Base-by-base conservation (phyloP, 176 grass and related monocot genomes). In the Ampelocalamus luodianensis region DNA sequence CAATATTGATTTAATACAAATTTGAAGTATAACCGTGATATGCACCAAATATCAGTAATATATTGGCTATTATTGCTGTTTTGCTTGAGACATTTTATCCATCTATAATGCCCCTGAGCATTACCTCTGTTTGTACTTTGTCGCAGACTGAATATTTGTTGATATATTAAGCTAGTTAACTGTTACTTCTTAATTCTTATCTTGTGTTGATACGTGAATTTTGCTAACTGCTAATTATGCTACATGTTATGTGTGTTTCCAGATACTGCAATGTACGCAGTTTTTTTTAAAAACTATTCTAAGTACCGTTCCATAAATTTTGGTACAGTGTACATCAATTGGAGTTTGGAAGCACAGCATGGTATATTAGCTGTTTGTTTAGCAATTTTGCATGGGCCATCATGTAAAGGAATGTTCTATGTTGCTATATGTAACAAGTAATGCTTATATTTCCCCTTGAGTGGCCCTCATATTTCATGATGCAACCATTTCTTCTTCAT, bases 381-480 rank as follows among this genome's bases (percentile, higher is more conserved):
- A 40, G 3, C 50, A 66, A 26, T 60, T 26, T 60, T 61, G 1
- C n/a, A 20, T 78, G 12, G 12, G 13, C 12, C 22, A 48, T 29
- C 26, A 5, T 26, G 37, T 10, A 71, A 22, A 71, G 32, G 18
- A 40, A 48, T 71, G 22, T 26, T 13, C 22, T 4, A 38, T 77
- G 10, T 39, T 68, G 54, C 51, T 70, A 50, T 65, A 78, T 88
- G 72, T 42, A 77, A 77, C 29, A 10, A 10, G 46, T 70, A 77
- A 51, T 82, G 18, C 50, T 76, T 77, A 45, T 39, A 20, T 72
- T 61, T 20, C 23, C n/a, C 51, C 29, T 56, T 58, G 50, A 45
- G 15, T 32, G 4, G 45, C 6, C 13, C 40, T 79, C 43, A 63
- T 62, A 26, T 56, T 79, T 26, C 14, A 20, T 76, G 48, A 26